Percentiles rank a stretch among this genome's conserved stretches.
Conservation (phyloP, 2,329 filamentous ascomycete species). For the Salinomyces thailandicus region DNA sequence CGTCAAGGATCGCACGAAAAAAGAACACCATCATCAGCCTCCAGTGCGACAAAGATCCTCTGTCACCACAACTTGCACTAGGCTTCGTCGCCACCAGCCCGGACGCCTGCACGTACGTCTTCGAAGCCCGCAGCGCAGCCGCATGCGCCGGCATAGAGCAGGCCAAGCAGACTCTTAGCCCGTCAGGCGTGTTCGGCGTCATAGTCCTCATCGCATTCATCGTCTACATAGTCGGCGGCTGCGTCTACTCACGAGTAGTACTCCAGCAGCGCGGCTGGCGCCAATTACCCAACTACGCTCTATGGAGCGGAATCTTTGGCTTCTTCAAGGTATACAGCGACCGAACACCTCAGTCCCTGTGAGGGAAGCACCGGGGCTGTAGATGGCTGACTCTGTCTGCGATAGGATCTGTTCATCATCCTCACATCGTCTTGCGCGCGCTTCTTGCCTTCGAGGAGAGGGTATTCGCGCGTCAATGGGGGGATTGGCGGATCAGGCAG, state of each 20-base stretch:
- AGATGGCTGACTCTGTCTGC: too few relatives aligned
- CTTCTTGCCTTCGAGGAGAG: constrained; percentile 52
- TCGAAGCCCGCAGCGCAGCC: constrained; percentile 77
- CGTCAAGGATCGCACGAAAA: constrained; percentile 51
- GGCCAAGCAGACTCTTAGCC: constrained; percentile 50
- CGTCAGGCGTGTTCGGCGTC: constrained; percentile 71
- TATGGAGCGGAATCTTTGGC: constrained; percentile 80
- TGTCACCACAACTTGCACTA: constrained; percentile 55
- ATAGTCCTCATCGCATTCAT: constrained; percentile 68
- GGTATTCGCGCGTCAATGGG: constrained; percentile 54
- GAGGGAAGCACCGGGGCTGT: too few relatives aligned
- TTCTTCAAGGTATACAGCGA: constrained; percentile 83
- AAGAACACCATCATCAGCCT: constrained; percentile 86
- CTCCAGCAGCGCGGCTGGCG: constrained; percentile 91
- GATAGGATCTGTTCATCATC: constrained; percentile 52
- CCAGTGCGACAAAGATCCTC: constrained; percentile 76
- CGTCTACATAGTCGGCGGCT: constrained; percentile 83
- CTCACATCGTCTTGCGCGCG: constrained; percentile 58
- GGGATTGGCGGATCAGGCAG: constrained; percentile 39
- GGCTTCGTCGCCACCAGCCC: constrained; percentile 74
- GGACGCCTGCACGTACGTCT: constrained; percentile 91
- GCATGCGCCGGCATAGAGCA: constrained; percentile 65
- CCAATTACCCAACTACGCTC: constrained; percentile 84
- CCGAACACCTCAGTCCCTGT: too few relatives aligned
- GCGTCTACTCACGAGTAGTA: constrained; percentile 91